Base-by-base conservation (phyloP, 1,139 yeast genomes). In the Lodderomyces jiufengensis region DNA sequence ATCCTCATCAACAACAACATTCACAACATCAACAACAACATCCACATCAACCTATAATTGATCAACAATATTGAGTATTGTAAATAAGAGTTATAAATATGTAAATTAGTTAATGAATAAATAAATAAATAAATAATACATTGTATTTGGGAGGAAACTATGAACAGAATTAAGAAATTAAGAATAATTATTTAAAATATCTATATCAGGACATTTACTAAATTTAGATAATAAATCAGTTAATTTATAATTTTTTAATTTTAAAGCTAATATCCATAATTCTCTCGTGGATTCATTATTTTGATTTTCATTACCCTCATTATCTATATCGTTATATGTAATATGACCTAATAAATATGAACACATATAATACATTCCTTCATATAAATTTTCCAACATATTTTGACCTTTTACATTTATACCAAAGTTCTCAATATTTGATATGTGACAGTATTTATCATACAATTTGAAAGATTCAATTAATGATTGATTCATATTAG, bases 41-140 rank as follows among this genome's bases (percentile, higher is more conserved):
- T 7, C 39, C 31, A 4, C 46, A 42, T 10, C 53, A 49, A 27
- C 51, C 41, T 11, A 39, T 38, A 11, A 34, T 42, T 39, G 46
- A 44, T 29, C 46, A 44, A 23, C 46, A 42, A 26, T 53, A 39
- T 8, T 42, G 26, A 32, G 24, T 24, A 24, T 12, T 24, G 10
- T n/a, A 25, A 25, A 12, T 5, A n/a, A n/a, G n/a, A n/a, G n/a
- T n/a, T n/a, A n/a, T n/a, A n/a, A n/a, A n/a, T n/a, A n/a, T n/a
- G n/a, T 15, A 32, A 12, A 22, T 13, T 5, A n/a, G 21, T 13
- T 10, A 11, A 20, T 13, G n/a, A n/a, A n/a, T n/a, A n/a, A n/a
- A 12, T 13, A 32, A 4, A 4, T 12, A 20, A 16, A 20, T 13
- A 26, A 11, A 21, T 10, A 18, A 25, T 16, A 24, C n/a, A 8